Evolutionary conservation across 768 basidiomycete genomes (phyloP), one percentile per base, ranked within the genome.

Genomic region (Candolleomyces aberdarensis): DNA sequence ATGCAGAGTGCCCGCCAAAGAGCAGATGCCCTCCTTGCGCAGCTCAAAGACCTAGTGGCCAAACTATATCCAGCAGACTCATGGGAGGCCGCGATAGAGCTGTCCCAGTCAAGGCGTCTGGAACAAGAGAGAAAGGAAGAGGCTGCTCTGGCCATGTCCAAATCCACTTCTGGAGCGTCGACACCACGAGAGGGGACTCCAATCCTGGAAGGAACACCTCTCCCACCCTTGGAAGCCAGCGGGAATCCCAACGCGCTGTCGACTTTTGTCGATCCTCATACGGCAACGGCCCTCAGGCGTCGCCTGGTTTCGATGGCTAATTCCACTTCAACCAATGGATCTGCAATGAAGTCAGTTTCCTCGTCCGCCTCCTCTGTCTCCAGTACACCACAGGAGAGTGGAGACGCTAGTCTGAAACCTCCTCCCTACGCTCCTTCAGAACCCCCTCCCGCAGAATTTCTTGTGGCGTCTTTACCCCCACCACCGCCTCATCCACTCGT

Each of bases 1-100:
- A 85, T 97, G 20, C 84, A 89, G 61, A 71, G 74, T 8, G 75
- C 83, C 13, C 70, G 77, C 17, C 72, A 79, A 39, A 81, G 86
- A 57, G 79, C 84, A 0, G 69, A 82, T 46, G 64, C 65, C 15
- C 65, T 81, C 14, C 71, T 85, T 5, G 62, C 71, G 3, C 70
- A 79, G 31, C 79, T 90, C 19, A 80, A 80, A 32, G 68, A 73
- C 15, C 60, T 49, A 15, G 55, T 61, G 3, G 47, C 29, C 46
- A 22, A 50, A 0, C 55, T 57, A 31, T 57, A 49, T 29, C 50
- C 44, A 2, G 59, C 51, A 43, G 17, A 19, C 7, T 56, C 54
- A 20, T 56, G 31, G 19, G 54, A 56, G 5, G 54, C 39, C 54
- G 54, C 54, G 10, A 56, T 56, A n/a, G n/a, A 10, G 10, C 13